Conservation (phyloP, 768 basidiomycete species). For the Leccinum subgranulosum region DNA sequence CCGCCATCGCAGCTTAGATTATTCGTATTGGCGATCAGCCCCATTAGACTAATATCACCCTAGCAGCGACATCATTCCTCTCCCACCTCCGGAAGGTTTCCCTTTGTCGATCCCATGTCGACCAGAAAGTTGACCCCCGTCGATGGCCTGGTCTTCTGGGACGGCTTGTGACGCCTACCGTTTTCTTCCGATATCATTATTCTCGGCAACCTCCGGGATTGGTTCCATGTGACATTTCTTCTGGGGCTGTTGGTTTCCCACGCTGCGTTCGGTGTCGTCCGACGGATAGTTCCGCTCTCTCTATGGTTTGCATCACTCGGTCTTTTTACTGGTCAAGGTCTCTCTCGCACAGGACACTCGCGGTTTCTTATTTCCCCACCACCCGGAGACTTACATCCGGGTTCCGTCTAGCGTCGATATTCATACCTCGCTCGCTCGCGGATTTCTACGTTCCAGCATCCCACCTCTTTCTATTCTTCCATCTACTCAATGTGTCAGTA, state of each 20-base stretch:
- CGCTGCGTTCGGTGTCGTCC: constrained; percentile 21
- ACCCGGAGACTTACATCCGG: constrained; percentile 29
- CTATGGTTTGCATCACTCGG: constrained; percentile 29
- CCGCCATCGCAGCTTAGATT: constrained; percentile 30
- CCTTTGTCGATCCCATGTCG: constrained; percentile 15
- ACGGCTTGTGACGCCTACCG: constrained; percentile 24
- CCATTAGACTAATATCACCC: constrained; percentile 37
- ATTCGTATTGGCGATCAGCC: constrained; percentile 36
- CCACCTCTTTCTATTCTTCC: constrained; percentile 21
- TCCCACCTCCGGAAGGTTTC: constrained; percentile 27
- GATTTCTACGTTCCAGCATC: constrained; percentile 21
- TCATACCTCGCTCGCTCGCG: constrained; percentile 44
- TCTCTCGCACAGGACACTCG: constrained; percentile 38
- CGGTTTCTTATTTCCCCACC: constrained; percentile 8
- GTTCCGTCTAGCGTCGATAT: constrained; percentile 37
- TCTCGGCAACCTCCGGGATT: constrained; percentile 37
- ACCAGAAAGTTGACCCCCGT: constrained; percentile 8
- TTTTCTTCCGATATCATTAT: constrained; percentile 41
- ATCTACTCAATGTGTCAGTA: constrained; percentile 42
- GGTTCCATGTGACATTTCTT: constrained; percentile 27
- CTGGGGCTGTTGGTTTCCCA: constrained; percentile 32
- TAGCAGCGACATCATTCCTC: constrained; percentile 28
- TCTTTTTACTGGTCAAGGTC: constrained; percentile 35
- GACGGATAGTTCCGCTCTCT: constrained; percentile 30
- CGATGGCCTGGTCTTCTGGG: constrained; percentile 18